These are phyloP conservation scores for Epichloe sp. DNA, from an alignment of 2,329 filamentous ascomycete genomes.

Conservation along the genomic window DNA sequence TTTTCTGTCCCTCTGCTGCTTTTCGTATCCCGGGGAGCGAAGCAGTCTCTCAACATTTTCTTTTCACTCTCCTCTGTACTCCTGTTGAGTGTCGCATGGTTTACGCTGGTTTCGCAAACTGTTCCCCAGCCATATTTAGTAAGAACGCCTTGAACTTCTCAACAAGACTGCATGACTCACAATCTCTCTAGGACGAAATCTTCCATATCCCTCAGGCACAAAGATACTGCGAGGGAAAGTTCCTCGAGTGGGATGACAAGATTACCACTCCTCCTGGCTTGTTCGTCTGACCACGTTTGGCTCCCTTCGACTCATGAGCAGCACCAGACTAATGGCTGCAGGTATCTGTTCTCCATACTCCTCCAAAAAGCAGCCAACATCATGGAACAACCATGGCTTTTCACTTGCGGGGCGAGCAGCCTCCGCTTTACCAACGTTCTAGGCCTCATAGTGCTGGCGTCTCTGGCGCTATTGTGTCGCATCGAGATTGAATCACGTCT, in stretches of 20 bases:
- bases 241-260: constrained; percentile 81
- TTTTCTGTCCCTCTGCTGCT: constrained; percentile 4
- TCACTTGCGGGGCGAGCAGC: constrained; percentile 16
- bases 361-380: constrained; percentile 12
- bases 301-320: background rate
- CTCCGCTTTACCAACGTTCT: constrained; percentile 38
- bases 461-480: constrained; percentile 39
- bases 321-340: constrained; percentile 13
- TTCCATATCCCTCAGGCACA: constrained; percentile 89
- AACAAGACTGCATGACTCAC: constrained; percentile 7
- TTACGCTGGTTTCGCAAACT: constrained; percentile 12
- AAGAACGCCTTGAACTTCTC: constrained; percentile 6
- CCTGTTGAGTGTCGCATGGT: constrained; percentile 11
- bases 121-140: constrained; percentile 45
- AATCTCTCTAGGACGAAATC: constrained; percentile 53
- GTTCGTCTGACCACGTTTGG: constrained; percentile 20
- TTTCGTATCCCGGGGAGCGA: background rate
- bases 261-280: constrained; percentile 92
- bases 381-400: constrained; percentile 6
- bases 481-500: constrained; percentile 33
- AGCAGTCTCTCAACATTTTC: background rate
- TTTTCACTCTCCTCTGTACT: constrained; percentile 6
- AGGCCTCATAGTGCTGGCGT: constrained; percentile 24
- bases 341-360: constrained; percentile 32
- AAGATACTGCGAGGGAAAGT: constrained; percentile 65